Evolutionary conservation across 2,329 filamentous ascomycete genomes (phyloP).

Genomic region (Cercospora berteroae): DNA sequence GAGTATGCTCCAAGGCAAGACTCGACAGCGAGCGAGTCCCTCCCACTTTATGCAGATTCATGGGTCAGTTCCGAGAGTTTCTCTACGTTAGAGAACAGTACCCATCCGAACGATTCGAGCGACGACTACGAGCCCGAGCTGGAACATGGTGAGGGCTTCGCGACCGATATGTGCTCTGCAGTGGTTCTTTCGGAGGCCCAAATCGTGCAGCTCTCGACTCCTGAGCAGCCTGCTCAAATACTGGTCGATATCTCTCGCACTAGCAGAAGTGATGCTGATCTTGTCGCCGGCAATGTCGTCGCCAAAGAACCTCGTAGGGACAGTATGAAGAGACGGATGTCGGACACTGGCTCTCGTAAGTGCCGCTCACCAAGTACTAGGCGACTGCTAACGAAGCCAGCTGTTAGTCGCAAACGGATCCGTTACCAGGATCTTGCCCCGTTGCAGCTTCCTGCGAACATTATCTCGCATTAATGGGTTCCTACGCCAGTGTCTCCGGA

Average conservation of each 20-base stretch:
- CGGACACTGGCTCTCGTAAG: neutral
- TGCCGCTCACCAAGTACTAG: neutral
- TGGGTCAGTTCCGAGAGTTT: neutral
- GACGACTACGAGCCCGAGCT: neutral
- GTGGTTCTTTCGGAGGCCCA: neutral
- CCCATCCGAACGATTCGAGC: neutral
- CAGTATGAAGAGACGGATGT: neutral
- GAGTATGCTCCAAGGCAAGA: neutral
- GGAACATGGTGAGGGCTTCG: neutral
- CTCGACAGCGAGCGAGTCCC: neutral
- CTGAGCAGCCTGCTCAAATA: neutral
- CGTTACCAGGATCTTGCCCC: neutral
- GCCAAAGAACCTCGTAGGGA: neutral
- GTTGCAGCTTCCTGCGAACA: neutral
- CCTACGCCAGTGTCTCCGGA: slow-evolving; percentile 15
- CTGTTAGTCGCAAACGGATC: neutral
- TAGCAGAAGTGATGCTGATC: neutral
- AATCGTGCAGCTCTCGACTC: neutral
- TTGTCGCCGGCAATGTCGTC: neutral
- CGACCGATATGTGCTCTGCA: neutral
- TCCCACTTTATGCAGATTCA: neutral
- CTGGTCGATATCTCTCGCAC: neutral
- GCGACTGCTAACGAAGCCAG: neutral
- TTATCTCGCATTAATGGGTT: neutral
- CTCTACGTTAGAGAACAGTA: neutral